Evolutionary conservation across 176 grass and related monocot species (phyloP).

Genomic region (Raddia guianensis): DNA sequence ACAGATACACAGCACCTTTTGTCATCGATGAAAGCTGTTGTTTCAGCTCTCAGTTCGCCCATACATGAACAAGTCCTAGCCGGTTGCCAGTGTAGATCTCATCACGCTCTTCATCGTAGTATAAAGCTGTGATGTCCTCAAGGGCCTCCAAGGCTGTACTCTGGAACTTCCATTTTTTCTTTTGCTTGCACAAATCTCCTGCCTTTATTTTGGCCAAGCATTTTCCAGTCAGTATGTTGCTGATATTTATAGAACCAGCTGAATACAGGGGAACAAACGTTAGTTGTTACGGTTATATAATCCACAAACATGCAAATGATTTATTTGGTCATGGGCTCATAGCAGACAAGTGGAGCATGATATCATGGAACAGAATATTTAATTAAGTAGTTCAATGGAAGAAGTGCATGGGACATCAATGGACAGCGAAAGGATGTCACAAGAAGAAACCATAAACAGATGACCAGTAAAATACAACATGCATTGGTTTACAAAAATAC

Average conservation of each 20-base stretch:
- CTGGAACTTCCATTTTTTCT: conserved; percentile 56
- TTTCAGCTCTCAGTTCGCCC: conserved; percentile 68
- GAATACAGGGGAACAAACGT: conserved; percentile 7
- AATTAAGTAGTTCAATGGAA: neutral
- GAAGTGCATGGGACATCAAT: neutral
- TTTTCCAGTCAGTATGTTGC: conserved; percentile 91
- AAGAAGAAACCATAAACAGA: neutral
- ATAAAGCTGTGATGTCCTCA: conserved; percentile 85
- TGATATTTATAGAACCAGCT: conserved; percentile 93
- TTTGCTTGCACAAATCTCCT: conserved; percentile 45
- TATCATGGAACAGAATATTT: conserved; percentile 10
- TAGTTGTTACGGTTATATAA: conserved; percentile 7
- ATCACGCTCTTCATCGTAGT: conserved; percentile 85
- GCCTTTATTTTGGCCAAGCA: conserved; percentile 79
- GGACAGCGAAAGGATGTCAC: neutral
- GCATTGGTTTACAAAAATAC: neutral
- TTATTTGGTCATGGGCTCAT: neutral
- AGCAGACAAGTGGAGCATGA: neutral
- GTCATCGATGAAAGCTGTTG: neutral
- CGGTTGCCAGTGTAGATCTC: conserved; percentile 91
- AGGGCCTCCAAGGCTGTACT: conserved; percentile 72
- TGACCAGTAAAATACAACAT: conserved; percentile 11
- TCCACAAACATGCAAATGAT: neutral
- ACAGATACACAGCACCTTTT: conserved; percentile 4
- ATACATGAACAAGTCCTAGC: conserved; percentile 88